Conservation (phyloP, 2,329 filamentous ascomycete species). For the Xylaria digitata region DNA sequence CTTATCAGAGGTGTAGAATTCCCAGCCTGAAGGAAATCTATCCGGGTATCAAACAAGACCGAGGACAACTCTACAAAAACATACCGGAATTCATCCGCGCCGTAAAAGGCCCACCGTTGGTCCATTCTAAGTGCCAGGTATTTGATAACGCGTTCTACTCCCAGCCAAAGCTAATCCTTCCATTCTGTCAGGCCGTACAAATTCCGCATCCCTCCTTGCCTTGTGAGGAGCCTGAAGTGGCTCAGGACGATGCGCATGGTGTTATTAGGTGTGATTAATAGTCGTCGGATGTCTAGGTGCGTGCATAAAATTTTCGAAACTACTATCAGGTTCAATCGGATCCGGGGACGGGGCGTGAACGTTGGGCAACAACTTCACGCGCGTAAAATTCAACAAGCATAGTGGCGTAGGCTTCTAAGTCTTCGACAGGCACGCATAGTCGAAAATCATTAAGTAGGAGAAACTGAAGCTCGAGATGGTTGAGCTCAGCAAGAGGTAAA, state of each 20-base stretch:
- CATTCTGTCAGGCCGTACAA: conserved; percentile 34
- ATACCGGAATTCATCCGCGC: conserved; percentile 39
- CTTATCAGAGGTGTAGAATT: conserved; percentile 35
- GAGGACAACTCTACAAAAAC: conserved; percentile 40
- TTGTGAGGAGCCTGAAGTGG: conserved; percentile 10
- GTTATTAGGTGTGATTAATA: conserved; percentile 38
- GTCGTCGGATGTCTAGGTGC: conserved; percentile 26
- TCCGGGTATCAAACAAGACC: conserved; percentile 53
- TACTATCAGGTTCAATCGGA: conserved; percentile 29
- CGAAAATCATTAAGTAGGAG: conserved; percentile 95
- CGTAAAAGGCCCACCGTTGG: conserved; percentile 35
- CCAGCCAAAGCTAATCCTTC: conserved; percentile 33
- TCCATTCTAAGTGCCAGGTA: conserved; percentile 35
- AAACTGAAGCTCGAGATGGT: conserved; percentile 96
- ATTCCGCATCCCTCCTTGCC: conserved; percentile 10
- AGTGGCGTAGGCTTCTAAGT: conserved; percentile 95
- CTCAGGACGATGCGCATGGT: conserved; percentile 17
- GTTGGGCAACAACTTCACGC: conserved; percentile 77
- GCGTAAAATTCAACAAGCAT: conserved; percentile 99
- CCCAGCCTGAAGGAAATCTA: conserved; percentile 50
- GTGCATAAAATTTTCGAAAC: conserved; percentile 18
- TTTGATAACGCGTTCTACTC: conserved; percentile 34
- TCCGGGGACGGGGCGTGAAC: conserved; percentile 40
- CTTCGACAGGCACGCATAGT: conserved; percentile 90
- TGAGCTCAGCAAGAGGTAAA: conserved; percentile 89